These are phyloP conservation scores for Phytophthora europaea DNA, from an alignment of 352 stramenopile genomes.

Conservation along the genomic window DNA sequence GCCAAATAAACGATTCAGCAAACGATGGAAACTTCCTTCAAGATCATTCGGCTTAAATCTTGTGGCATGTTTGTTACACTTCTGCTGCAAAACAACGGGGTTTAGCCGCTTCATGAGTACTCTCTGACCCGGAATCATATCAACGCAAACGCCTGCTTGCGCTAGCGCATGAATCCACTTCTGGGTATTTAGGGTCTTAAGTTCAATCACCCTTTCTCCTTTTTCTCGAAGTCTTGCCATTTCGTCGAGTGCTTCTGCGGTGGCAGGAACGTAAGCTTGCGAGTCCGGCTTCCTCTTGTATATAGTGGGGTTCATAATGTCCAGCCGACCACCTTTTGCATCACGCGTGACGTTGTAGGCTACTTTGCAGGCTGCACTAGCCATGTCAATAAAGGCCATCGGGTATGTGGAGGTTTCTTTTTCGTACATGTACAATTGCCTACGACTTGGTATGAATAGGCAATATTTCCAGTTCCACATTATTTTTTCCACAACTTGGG, in stretches of 20 bases:
- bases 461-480: slow-evolving; percentile 83
- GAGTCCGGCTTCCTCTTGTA: slow-evolving; percentile 41
- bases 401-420: slow-evolving; percentile 47
- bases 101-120: slow-evolving; percentile 75
- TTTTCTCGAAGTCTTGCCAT: slow-evolving; percentile 51
- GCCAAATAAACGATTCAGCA: slow-evolving; percentile 71
- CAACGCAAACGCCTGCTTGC: slow-evolving; percentile 55
- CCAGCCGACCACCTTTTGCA: slow-evolving; percentile 61
- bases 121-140: slow-evolving; percentile 58
- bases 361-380: slow-evolving; percentile 46
- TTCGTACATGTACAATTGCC: slow-evolving; percentile 76
- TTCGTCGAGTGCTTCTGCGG: slow-evolving; percentile 38
- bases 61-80: slow-evolving; percentile 69
- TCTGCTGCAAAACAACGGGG: slow-evolving; percentile 58
- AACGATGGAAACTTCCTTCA: slow-evolving; percentile 75
- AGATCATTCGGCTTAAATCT: slow-evolving; percentile 70
- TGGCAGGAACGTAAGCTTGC: slow-evolving; percentile 46
- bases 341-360: slow-evolving; percentile 59
- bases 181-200: slow-evolving; percentile 64
- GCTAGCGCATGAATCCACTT: slow-evolving; percentile 67
- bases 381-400: slow-evolving; percentile 68
- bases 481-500: slow-evolving; percentile 36
- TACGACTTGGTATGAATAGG: slow-evolving; percentile 59
- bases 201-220: slow-evolving; percentile 52
- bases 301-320: slow-evolving; percentile 60